Evolutionary conservation across 495 filamentous ascomycete genomes (phyloP).

Genomic region (Podospora tetraspora): DNA sequence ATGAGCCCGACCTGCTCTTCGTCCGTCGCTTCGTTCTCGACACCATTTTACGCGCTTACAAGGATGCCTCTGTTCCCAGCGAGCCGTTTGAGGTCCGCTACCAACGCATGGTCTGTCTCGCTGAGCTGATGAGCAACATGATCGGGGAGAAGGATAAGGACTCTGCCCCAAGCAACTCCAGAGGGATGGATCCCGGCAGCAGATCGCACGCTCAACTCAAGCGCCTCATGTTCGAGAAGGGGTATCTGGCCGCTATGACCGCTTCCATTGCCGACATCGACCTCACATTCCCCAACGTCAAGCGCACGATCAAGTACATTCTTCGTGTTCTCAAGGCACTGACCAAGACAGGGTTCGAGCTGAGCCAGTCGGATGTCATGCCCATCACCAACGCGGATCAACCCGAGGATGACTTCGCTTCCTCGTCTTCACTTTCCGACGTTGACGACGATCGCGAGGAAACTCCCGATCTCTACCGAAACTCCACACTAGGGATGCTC

Average conservation of each 20-base stretch:
- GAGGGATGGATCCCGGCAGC: conserved; percentile 29
- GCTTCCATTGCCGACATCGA: conserved; percentile 94
- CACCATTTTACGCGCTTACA: conserved; percentile 86
- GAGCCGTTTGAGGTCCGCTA: conserved; percentile 87
- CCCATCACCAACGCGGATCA: conserved; percentile 57
- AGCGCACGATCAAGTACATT: conserved; percentile 93
- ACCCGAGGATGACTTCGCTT: conserved; percentile 83
- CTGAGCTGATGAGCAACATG: conserved; percentile 90
- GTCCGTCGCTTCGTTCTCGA: conserved; percentile 93
- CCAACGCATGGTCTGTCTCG: conserved; percentile 72
- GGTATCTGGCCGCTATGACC: conserved; percentile 82
- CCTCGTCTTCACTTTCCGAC: conserved; percentile 84
- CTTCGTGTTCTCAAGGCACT: conserved; percentile 80
- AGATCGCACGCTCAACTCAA: conserved; percentile 69
- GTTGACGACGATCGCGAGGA: conserved; percentile 86
- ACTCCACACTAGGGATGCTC: conserved; percentile 91
- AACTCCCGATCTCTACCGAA: conserved; percentile 93
- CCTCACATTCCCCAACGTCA: conserved; percentile 86
- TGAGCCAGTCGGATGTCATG: conserved; percentile 75
- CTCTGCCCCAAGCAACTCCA: conserved; percentile 34
- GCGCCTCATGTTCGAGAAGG: conserved; percentile 96
- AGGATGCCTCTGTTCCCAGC: conserved; percentile 71
- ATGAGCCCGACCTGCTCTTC: conserved; percentile 83
- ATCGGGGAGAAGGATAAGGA: conserved; percentile 69
- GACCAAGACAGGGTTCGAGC: conserved; percentile 75